phyloP scores from a whole-genome alignment of 768 basidiomycete species.

The Psilocybe tampanensis region DNA sequence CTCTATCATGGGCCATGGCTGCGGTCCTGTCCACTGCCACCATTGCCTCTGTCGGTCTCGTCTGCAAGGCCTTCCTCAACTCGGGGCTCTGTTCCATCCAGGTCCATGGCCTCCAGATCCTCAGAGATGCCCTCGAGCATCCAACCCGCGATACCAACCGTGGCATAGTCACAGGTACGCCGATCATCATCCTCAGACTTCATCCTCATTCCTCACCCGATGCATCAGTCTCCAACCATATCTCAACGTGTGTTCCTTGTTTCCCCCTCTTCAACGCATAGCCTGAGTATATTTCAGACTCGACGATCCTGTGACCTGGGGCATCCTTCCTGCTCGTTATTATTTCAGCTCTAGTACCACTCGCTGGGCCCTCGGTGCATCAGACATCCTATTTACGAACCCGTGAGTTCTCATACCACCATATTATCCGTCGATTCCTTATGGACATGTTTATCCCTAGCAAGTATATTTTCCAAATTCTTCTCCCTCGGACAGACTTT shows the following conservation, averaged over 20 bases:
- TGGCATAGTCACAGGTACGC: conserved; percentile 75
- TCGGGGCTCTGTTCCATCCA: conserved; percentile 66
- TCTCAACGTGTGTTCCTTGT: conserved; percentile 72
- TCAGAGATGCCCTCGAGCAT: conserved; percentile 62
- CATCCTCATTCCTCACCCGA: conserved; percentile 3
- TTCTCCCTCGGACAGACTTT: conserved; percentile 90
- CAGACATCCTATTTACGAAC: conserved; percentile 95
- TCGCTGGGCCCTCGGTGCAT: conserved; percentile 93
- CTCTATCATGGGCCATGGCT: conserved; percentile 33
- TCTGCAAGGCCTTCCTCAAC: conserved; percentile 78
- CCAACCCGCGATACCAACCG: conserved; percentile 48
- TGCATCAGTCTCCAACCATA: conserved; percentile 83
- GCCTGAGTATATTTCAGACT: conserved; percentile 45
- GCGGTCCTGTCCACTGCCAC: conserved; percentile 55
- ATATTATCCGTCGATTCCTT: not conserved
- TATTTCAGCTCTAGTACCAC: conserved; percentile 61
- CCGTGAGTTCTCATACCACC: conserved; percentile 49
- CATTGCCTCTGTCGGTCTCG: conserved; percentile 68
- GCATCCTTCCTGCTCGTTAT: conserved; percentile 67
- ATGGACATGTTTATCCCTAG: conserved; percentile 26
- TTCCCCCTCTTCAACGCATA: conserved; percentile 6
- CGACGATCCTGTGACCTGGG: conserved; percentile 90
- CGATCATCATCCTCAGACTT: conserved; percentile 7
- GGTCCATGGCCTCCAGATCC: conserved; percentile 68
- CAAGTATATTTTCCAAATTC: conserved; percentile 79